A percentile compares a stretch with the other conserved stretches of the same genome.
Evolutionary conservation across 768 basidiomycete genomes (phyloP).

Genomic region (Amanita jacksonii): DNA sequence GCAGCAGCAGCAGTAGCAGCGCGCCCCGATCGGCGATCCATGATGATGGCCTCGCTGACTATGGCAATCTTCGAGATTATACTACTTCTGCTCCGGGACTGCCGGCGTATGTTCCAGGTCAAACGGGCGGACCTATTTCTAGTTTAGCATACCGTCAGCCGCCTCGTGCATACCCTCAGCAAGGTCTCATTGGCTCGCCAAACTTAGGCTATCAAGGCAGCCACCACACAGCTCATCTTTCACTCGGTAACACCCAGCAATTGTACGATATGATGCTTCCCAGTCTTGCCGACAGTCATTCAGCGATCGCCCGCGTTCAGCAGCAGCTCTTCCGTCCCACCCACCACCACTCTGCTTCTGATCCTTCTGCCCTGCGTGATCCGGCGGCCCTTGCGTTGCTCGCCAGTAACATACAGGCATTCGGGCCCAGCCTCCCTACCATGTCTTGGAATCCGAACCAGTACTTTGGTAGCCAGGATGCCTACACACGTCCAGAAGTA

Average conservation of each 20-base stretch:
- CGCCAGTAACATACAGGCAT: slow-evolving; percentile 45
- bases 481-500: slow-evolving; percentile 42
- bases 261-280: slow-evolving; percentile 75
- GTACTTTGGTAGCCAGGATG: slow-evolving; percentile 55
- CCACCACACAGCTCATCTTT: slow-evolving; percentile 56
- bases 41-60: slow-evolving; percentile 46
- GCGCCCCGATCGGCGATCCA: slow-evolving; percentile 22
- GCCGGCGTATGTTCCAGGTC: slow-evolving; percentile 37
- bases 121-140: slow-evolving; percentile 35
- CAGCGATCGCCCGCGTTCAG: slow-evolving; percentile 67
- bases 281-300: slow-evolving; percentile 44
- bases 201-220: slow-evolving; percentile 43
- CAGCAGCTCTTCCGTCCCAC: slow-evolving; percentile 70
- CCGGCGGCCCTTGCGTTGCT: slow-evolving; percentile 57
- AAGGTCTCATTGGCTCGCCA: slow-evolving; percentile 41
- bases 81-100: slow-evolving; percentile 30
- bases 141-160: slow-evolving; percentile 51
- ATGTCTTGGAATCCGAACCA: slow-evolving; percentile 42
- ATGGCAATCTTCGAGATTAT: slow-evolving; percentile 52
- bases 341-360: slow-evolving; percentile 79
- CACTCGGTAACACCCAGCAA: slow-evolving; percentile 67
- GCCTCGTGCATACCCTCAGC: slow-evolving; percentile 50
- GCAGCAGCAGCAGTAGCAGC: too few species aligned
- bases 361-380: slow-evolving; percentile 70
- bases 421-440: slow-evolving; percentile 44